Conservation (phyloP, 2,329 filamentous ascomycete species). For the Colletotrichum tofieldiae region DNA sequence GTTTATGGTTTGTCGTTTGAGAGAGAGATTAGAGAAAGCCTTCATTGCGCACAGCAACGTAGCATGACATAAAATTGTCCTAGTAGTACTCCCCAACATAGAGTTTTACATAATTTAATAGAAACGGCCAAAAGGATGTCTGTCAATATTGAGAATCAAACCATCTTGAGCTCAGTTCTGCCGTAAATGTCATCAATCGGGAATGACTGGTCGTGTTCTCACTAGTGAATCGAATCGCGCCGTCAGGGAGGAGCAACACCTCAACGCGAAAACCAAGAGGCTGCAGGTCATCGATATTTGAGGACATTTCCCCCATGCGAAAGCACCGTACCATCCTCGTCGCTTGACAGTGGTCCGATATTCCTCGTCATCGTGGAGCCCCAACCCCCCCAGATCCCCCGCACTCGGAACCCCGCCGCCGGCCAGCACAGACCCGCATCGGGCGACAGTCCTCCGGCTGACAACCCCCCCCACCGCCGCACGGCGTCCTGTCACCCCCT, state of each 20-base stretch:
- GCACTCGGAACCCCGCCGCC: constrained; percentile 30
- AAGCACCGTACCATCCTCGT: background rate
- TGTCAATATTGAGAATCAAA: background rate
- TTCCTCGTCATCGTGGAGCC: background rate
- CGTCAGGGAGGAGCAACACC: too few relatives aligned
- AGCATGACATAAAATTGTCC: constrained; percentile 5
- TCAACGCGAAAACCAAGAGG: too few relatives aligned
- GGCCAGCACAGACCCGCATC: constrained; percentile 30
- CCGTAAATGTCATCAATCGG: background rate
- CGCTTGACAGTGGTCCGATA: constrained; percentile 1
- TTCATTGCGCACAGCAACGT: constrained; percentile 7
- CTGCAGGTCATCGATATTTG: background rate
- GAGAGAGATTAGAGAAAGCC: constrained; percentile 16
- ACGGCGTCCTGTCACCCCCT: constrained; percentile 36
- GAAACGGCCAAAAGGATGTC: background rate
- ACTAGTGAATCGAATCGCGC: too few relatives aligned
- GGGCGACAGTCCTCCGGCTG: constrained; percentile 34
- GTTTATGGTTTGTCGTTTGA: background rate
- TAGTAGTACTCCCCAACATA: background rate
- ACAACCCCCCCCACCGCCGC: constrained; percentile 2
- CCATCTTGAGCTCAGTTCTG: background rate
- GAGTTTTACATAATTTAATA: constrained; percentile 37
- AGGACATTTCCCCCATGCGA: too few relatives aligned
- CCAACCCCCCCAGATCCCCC: background rate
- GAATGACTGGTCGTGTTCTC: too few relatives aligned